Evolutionary conservation across 2,329 filamentous ascomycete genomes (phyloP).

Genomic region (Domatiomyces catenatus): DNA sequence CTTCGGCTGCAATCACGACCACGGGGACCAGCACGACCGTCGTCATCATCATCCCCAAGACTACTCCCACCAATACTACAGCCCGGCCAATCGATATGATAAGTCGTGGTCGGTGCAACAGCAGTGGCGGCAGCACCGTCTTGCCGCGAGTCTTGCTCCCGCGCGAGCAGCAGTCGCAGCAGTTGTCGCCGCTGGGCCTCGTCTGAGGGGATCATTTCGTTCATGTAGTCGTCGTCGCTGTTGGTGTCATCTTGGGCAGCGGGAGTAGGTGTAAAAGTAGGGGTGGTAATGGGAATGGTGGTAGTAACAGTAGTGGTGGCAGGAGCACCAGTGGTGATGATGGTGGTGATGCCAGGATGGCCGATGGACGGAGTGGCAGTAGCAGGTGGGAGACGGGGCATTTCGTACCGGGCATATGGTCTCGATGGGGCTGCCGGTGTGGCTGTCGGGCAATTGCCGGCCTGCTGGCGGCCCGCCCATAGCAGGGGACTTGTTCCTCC

Average conservation of each 20-base stretch:
- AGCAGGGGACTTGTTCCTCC: not conserved
- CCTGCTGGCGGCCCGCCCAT: not conserved
- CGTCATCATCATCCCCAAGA: not conserved
- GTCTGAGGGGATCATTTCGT: constrained; percentile 18
- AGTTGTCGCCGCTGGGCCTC: constrained; percentile 27
- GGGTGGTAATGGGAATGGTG: not conserved
- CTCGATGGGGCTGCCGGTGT: not conserved
- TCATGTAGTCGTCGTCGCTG: not conserved
- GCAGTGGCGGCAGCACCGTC: no score
- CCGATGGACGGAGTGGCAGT: not conserved
- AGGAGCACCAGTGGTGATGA: no score
- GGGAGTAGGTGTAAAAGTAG: not conserved
- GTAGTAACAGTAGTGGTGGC: not conserved
- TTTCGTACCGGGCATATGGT: not conserved
- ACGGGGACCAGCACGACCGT: not conserved
- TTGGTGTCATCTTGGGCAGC: no score
- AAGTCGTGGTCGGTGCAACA: not conserved
- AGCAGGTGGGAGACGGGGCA: not conserved
- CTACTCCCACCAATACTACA: not conserved
- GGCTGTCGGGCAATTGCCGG: not conserved
- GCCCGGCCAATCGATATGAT: constrained; percentile 1
- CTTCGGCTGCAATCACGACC: not conserved
- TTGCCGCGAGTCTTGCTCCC: constrained; percentile 8
- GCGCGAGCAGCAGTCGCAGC: constrained; percentile 21
- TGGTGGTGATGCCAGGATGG: not conserved